phyloP scores from a whole-genome alignment of 164 flowering plant species.

The Annona cherimola region DNA sequence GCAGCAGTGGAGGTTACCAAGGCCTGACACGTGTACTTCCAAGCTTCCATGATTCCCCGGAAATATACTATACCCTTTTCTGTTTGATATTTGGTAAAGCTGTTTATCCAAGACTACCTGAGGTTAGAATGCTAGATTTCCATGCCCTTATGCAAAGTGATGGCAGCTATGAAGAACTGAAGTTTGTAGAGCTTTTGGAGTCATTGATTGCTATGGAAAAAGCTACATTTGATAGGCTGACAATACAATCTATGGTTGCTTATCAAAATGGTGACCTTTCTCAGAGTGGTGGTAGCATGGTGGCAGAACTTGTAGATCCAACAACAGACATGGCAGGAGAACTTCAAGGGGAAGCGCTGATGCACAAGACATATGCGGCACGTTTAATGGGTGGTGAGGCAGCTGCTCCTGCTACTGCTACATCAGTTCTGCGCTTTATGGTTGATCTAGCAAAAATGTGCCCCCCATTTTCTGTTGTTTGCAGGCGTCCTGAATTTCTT shows the following conservation, averaged over 20 bases:
- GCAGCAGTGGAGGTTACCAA: conserved; percentile 90
- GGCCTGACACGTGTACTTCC: conserved; percentile 77
- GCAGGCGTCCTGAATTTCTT: conserved; percentile 79
- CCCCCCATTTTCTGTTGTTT: conserved; percentile 71
- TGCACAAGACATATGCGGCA: conserved; percentile 99
- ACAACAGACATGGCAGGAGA: conserved; percentile 79
- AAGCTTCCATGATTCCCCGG: conserved; percentile 97
- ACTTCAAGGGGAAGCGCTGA: conserved; percentile 97
- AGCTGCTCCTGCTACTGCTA: conserved; percentile 98
- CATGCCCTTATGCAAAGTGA: conserved; percentile 94
- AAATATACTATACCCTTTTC: conserved; percentile 86
- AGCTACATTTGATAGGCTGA: conserved; percentile 86
- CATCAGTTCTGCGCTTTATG: conserved; percentile 90
- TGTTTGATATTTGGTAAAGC: conserved; percentile 95
- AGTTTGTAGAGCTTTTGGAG: conserved; percentile 85
- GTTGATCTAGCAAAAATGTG: conserved; percentile 99
- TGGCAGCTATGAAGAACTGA: conserved; percentile 66
- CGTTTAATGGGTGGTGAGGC: conserved; percentile 99
- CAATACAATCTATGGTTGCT: conserved; percentile 77
- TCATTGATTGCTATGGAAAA: conserved; percentile 92
- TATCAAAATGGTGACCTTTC: conserved; percentile 87
- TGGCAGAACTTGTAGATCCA: conserved; percentile 84
- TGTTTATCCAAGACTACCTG: conserved; percentile 96
- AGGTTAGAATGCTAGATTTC: conserved; percentile 97
- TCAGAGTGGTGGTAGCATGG: conserved; percentile 66